Evolutionary conservation across 768 basidiomycete genomes (phyloP), one percentile per base, ranked within the genome.

Genomic region (Leccinum uliginosum): DNA sequence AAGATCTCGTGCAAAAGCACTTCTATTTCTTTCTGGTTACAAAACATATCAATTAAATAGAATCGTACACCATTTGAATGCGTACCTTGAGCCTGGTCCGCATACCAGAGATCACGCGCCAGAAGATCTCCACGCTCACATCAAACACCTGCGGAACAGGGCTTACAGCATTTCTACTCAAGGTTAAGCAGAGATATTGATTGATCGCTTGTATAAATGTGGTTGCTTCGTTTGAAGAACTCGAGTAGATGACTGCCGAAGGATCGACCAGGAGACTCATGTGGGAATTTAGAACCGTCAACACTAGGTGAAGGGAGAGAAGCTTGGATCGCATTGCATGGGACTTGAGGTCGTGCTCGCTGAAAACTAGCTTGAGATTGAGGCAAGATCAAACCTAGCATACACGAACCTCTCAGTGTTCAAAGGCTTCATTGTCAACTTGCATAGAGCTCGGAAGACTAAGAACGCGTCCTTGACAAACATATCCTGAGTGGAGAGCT

Each of bases 1-100:
- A 98, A 99, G 60, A 99, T 98, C 71, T 99, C 97, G 64, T 97
- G 95, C 49, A 99, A 73, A n/a, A 99, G 79, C 35, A 99, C 94
- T 71, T 98, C 96, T 56, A 98, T 98, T 72, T 99, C 97, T 89
- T 98, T 97, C 96, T 98, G 69, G 46, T 64, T 30, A 34, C 19
- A 23, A 51, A 48, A 51, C 15, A 49, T 38, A 54, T 68, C 30
- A 63, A 54, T 51, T 29, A 44, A 17, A 40, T 38, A 43, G 27
- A 51, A 55, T 54, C 7, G 29, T 26, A 5, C 4, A 54, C 12
- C 6, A 50, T 23, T 27, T 11, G 19, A 8, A 49, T 27, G 24
- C 55, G 53, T 62, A 92, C 94, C 86, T 99, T 99, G 63, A 99
- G 82, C 75, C 92, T 96, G 17, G 91, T 92, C 27, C 97, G 84